Percentiles rank a stretch among this genome's conserved stretches.
phyloP scores from a whole-genome alignment of 352 stramenopile species.

The Globisporangium irregulare region DNA sequence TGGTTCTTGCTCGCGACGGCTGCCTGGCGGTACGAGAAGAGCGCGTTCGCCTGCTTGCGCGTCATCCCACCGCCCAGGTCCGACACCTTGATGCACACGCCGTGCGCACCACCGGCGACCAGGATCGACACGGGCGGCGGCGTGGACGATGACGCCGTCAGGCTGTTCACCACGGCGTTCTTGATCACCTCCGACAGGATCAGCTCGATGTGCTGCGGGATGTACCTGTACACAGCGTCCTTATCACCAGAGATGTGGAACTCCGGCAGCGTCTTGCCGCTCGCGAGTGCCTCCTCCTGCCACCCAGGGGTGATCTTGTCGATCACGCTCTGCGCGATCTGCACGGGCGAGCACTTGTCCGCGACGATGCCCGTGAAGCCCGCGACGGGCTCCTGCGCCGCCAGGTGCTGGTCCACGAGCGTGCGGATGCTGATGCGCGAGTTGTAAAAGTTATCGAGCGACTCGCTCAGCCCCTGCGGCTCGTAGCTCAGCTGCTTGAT shows the following conservation, averaged over 20 bases:
- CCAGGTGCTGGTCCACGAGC: slow-evolving; percentile 79
- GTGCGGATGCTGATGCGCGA: slow-evolving; percentile 82
- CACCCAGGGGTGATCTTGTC: slow-evolving; percentile 53
- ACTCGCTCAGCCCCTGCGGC: slow-evolving; percentile 48
- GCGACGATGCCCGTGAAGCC: slow-evolving; percentile 69
- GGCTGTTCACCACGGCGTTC: slow-evolving; percentile 75
- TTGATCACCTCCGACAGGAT: slow-evolving; percentile 82
- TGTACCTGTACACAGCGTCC: slow-evolving; percentile 70
- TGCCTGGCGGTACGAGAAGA: slow-evolving; percentile 61
- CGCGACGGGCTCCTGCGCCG: slow-evolving; percentile 45
- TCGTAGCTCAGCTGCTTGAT: slow-evolving; percentile 57
- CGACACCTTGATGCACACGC: slow-evolving; percentile 82
- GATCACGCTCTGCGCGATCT: slow-evolving; percentile 61
- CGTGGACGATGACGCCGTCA: slow-evolving; percentile 28
- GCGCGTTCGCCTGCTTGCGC: slow-evolving; percentile 60
- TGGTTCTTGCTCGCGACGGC: slow-evolving; percentile 14
- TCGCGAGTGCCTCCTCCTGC: slow-evolving; percentile 35
- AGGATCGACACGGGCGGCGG: slow-evolving; percentile 60
- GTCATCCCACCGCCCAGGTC: slow-evolving; percentile 75
- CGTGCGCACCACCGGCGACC: slow-evolving; percentile 60
- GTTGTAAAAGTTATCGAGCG: slow-evolving; percentile 82
- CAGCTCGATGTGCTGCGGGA: slow-evolving; percentile 80
- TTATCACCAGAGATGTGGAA: slow-evolving; percentile 54
- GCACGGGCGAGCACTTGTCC: slow-evolving; percentile 59
- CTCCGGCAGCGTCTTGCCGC: slow-evolving; percentile 44